Conservation (phyloP, 495 filamentous ascomycete species). For the Penicillium dipodomyicola region DNA sequence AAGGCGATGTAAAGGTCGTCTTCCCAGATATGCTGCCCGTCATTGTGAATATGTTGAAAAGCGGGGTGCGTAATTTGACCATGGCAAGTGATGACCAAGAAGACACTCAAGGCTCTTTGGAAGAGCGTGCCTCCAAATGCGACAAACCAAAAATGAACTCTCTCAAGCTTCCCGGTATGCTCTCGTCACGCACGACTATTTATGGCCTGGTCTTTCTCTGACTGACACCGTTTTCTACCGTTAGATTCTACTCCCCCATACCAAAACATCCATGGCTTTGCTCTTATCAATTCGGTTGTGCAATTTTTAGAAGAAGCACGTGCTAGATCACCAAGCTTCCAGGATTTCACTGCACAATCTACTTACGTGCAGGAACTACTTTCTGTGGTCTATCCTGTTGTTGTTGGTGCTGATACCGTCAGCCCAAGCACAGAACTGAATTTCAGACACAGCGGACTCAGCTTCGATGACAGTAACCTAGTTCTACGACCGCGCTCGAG, state of each 20-base stretch:
- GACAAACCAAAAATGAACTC: constrained; percentile 23
- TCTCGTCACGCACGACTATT: neutral
- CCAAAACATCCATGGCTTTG: constrained; percentile 20
- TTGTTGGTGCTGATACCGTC: constrained; percentile 80
- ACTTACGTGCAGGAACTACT: constrained; percentile 77
- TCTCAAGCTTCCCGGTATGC: constrained; percentile 22
- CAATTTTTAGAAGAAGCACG: constrained; percentile 79
- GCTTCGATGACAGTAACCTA: constrained; percentile 82
- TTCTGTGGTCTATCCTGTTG: constrained; percentile 74
- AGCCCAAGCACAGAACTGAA: constrained; percentile 79
- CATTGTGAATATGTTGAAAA: constrained; percentile 84
- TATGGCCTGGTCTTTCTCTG: neutral
- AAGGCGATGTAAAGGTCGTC: constrained; percentile 57
- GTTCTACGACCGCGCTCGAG: constrained; percentile 70
- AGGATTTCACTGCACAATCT: constrained; percentile 74
- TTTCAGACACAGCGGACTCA: constrained; percentile 72
- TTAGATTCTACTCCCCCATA: constrained; percentile 17
- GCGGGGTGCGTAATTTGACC: constrained; percentile 60
- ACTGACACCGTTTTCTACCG: neutral
- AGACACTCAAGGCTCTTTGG: neutral
- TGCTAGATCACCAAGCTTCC: constrained; percentile 65
- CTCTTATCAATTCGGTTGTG: constrained; percentile 67
- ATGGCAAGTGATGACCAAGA: constrained; percentile 11
- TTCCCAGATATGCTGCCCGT: constrained; percentile 79
- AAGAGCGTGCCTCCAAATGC: constrained; percentile 13